Evolutionary conservation across 2,329 filamentous ascomycete genomes (phyloP).

Genomic region (Verticillium dahliae): DNA sequence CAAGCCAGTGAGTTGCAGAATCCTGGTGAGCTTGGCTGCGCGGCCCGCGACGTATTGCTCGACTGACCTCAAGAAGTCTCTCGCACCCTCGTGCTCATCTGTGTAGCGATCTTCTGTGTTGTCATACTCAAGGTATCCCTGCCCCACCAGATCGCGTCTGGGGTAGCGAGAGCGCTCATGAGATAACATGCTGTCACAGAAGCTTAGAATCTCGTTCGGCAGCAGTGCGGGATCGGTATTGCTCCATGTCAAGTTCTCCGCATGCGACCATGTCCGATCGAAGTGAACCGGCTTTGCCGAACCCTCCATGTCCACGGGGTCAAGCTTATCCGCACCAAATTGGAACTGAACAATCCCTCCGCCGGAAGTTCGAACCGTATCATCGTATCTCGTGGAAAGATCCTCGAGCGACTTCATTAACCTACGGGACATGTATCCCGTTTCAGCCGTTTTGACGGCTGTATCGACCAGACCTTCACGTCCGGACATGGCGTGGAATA

Average conservation of each 20-base stretch:
- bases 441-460: constrained; percentile 97
- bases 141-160: constrained; percentile 54
- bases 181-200: constrained; percentile 63
- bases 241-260: constrained; percentile 68
- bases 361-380: constrained; percentile 87
- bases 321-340: constrained; percentile 91
- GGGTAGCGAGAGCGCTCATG: constrained; percentile 60
- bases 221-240: constrained; percentile 68
- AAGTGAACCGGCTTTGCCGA: constrained; percentile 89
- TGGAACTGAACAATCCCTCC: constrained; percentile 92
- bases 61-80: constrained; percentile 76
- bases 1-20: constrained; percentile 9
- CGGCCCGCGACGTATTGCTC: constrained; percentile 61
- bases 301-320: constrained; percentile 97
- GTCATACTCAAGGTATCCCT: constrained; percentile 59
- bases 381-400: constrained; percentile 85
- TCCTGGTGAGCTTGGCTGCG: constrained; percentile 46
- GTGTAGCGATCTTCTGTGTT: constrained; percentile 63
- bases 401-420: constrained; percentile 98
- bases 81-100: constrained; percentile 75
- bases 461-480: constrained; percentile 98
- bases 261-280: constrained; percentile 80
- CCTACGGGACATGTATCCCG: constrained; percentile 96
- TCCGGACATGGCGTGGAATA: constrained; percentile 97
- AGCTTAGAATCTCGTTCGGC: constrained; percentile 64